These are phyloP conservation scores for Testicularia cyperi DNA, from an alignment of 1,284 basidiomycete species.

Conservation along the genomic window DNA sequence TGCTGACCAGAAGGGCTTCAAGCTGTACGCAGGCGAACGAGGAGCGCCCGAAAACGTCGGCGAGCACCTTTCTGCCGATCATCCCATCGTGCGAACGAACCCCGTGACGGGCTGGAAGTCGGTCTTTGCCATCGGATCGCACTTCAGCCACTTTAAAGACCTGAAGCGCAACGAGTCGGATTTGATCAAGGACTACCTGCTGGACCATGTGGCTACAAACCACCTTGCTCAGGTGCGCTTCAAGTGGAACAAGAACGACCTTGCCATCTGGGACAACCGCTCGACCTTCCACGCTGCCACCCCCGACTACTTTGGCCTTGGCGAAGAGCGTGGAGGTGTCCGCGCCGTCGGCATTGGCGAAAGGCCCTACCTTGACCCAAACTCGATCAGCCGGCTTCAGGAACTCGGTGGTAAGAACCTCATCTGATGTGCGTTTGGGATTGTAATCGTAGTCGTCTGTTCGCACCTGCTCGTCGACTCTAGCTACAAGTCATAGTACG, in stretches of 20 bases:
- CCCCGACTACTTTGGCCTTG: slow-evolving; percentile 30
- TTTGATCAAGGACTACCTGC: slow-evolving; percentile 64
- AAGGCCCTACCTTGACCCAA: slow-evolving; percentile 31
- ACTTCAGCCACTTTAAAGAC: slow-evolving; percentile 66
- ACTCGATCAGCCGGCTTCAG: slow-evolving; percentile 13
- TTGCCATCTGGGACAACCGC: slow-evolving; percentile 41
- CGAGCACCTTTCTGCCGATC: slow-evolving; percentile 66
- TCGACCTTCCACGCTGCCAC: slow-evolving; percentile 30
- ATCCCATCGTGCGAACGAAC: slow-evolving; percentile 62
- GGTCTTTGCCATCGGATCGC: slow-evolving; percentile 68
- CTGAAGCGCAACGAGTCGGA: slow-evolving; percentile 68
- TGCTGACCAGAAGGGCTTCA: slow-evolving; percentile 41
- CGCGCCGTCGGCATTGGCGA: slow-evolving; percentile 35
- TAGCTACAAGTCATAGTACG: too few species aligned
- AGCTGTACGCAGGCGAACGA: slow-evolving; percentile 56
- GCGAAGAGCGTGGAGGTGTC: slow-evolving; percentile 23
- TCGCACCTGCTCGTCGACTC: too few species aligned
- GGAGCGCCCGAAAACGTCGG: slow-evolving; percentile 66
- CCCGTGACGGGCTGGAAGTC: slow-evolving; percentile 71
- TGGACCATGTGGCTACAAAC: slow-evolving; percentile 62
- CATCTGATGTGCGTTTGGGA: too few species aligned
- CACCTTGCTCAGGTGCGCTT: slow-evolving; percentile 69
- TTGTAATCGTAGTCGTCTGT: too few species aligned
- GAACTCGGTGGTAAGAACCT: slow-evolving; percentile 20
- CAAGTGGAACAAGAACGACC: slow-evolving; percentile 61